Base-by-base conservation (phyloP, 805 yeast species). In the Candida nonsorbophila region DNA sequence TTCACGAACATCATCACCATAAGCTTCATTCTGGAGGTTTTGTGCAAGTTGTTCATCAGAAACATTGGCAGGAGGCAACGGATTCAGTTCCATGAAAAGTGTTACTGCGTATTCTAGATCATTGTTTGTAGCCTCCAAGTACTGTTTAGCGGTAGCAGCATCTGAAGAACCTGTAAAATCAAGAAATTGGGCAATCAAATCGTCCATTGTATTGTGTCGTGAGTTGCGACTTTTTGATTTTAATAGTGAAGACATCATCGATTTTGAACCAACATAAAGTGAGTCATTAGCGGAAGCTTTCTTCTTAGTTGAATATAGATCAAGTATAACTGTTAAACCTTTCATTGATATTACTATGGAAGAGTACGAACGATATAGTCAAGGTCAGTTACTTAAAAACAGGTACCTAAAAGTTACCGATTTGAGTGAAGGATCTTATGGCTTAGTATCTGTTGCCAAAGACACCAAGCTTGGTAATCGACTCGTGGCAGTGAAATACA, bases 351-450 rank as follows among this genome's bases (percentile, higher is more conserved):
- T n/a, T 14, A 11, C 25, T 24, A 63, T 65, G 68, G 65, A 61
- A 19, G 64, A 53, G 25, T 64, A 63, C 44, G 58, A 61, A 26
- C 40, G 36, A 20, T 65, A 65, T 40, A 62, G 56, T 34, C 42
- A 45, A 14, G 70, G 70, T 13, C 47, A 42, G 12, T 63, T 82
- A 25, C 62, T 85, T 33, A 70, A 77, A 36, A 66, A 66, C 31
- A 65, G 83, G 32, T 90, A 86, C 58, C 60, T 64, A 34, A 79
- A 79, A 43, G 67, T 86, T 14, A 77, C 74, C 34, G 84, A 79
- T 48, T 74, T 90, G 35, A 84, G 88, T 49, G 88, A 85, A 53
- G 97, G 97, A 17, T 85, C 97, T 0, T 90, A 85, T 55, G 97
- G 97, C 28, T 72, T 83, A 26, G 97, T 90, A 6, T 78, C 94